Base-by-base conservation (phyloP, 352 stramenopile species). In the Globisporangium carolinianum region DNA sequence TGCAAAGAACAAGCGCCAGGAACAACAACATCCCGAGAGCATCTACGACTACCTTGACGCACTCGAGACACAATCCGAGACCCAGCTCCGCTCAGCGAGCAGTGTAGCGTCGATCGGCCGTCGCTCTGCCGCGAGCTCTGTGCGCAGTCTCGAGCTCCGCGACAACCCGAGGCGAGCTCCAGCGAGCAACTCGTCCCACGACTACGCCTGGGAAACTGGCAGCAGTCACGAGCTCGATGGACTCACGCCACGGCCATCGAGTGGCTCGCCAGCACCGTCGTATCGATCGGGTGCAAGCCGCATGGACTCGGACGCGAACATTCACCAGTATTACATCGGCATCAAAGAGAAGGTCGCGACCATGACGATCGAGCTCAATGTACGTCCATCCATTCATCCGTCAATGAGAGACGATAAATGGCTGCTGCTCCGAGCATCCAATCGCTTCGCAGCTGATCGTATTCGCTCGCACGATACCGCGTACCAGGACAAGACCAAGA, bases 21-120 rank as follows among this genome's bases (percentile, higher is more conserved):
- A 37, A 39, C 24, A 51, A 47, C 38, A 60, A 37, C 39, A 60
- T 48, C 8, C 35, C 45, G 48, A 57, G 41, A 66, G 73, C 53
- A 89, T 93, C 55, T 93, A 93, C 55, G 83, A 89, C 58, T 93
- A 89, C 62, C 58, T 93, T 24, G 83, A 93, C 49, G 68, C 79
- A 5, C 53, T 93, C 36, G 83, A 93, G 61, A 85, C 72, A 14
- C 70, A 89, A 57, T 84, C 67, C 2, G 65, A 84, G 36, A 47
- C 65, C 3, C 79, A 88, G 36, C 62, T 87, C 39, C 75, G 85
- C 1, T 63, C 57, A 1, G 56, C 69, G 32, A 47, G 35, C 37
- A 46, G 32, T 12, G 45, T 11, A 48, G 53, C 3, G 58, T 71
- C 64, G 4, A 47, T 66, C 6, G 37, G 58, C 5, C 60, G 51